Conservation (phyloP, 2,329 filamentous ascomycete genomes). For the Exophiala viscosa region DNA sequence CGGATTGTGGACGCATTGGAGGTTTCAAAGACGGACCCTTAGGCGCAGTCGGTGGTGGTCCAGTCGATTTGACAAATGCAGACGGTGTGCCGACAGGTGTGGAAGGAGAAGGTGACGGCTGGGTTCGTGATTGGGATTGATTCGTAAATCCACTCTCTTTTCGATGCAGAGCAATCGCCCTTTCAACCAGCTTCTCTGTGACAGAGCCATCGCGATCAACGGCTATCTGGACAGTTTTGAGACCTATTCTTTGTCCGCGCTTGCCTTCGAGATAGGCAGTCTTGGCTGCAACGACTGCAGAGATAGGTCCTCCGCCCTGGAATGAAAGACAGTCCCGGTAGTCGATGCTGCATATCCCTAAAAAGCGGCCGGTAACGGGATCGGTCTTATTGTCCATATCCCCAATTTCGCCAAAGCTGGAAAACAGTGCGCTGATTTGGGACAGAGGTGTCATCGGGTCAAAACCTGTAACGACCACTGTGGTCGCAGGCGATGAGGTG, state of each 20-base stretch:
- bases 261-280: constrained; percentile 69
- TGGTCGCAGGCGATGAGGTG: constrained; percentile 81
- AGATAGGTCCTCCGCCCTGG: constrained; percentile 52
- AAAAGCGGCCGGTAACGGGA: constrained; percentile 86
- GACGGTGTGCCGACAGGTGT: constrained; percentile 30
- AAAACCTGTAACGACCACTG: constrained; percentile 93
- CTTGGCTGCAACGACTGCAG: constrained; percentile 76
- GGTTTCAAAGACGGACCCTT: constrained; percentile 70
- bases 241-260: constrained; percentile 75
- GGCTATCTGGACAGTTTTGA: constrained; percentile 73
- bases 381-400: constrained; percentile 93
- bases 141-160: constrained; percentile 44
- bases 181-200: constrained; percentile 73
- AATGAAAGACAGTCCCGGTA: constrained; percentile 68
- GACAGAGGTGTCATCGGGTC: constrained; percentile 61
- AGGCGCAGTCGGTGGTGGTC: constrained; percentile 77
- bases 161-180: constrained; percentile 65
- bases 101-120: constrained; percentile 21
- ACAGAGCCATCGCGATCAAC: constrained; percentile 84
- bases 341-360: constrained; percentile 87
- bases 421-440: constrained; percentile 72
- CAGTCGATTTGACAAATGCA: constrained; percentile 47
- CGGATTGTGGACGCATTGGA: constrained; percentile 33
- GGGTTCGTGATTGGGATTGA: constrained; percentile 30
- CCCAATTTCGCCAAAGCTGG: constrained; percentile 79